Evolutionary conservation across 2,329 filamentous ascomycete genomes (phyloP), one percentile per base, ranked within the genome.

Genomic region (Phyllosticta capitalensis): DNA sequence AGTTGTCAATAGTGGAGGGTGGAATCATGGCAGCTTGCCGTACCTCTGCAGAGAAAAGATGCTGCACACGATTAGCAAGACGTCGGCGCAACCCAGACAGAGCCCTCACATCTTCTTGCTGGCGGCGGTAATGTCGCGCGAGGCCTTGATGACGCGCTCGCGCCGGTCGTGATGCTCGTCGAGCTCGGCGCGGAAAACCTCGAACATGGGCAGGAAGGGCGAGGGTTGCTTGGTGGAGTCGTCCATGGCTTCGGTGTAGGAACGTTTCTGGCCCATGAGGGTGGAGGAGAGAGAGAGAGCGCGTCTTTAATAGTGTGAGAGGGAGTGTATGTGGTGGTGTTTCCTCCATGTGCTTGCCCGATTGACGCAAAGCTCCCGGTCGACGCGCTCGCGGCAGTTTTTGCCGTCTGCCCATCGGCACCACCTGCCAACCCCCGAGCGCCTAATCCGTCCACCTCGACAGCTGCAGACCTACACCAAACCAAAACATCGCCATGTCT

Each of bases 121-220:
- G 58, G 91, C 79, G 0, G 90, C 91, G 6, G 94, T 99, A 61
- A 99, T 89, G 72, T 99, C 94, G 63, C 92, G 81, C 9, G 90
- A 95, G 1, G 86, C 87, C 77, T 97, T 99, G 69, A 95, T 89
- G 65, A 96, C 85, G 57, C 88, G 84, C 76, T 96, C 92, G 60
- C 91, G 83, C 17, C 94, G 86, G 74, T 97, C 94, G 73, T 99
- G 90, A 71, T 97, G 92, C 74, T 94, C 85, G 69, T 99, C 94
- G 26, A 99, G 80, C 74, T 96, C 92, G 67, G 87, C 81, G 56
- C 92, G 87, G 72, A 97, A 96, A 7, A 73, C 76, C 72, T 90
- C 87, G 71, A 99, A 99, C 81, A 97, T 91, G 64, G 85, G 71
- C 62, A 81, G 71, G 62, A 79, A 79, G 1, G 77, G 75, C 60